Conservation (phyloP, 768 basidiomycete species). For the Sarcomyxa edulis region DNA sequence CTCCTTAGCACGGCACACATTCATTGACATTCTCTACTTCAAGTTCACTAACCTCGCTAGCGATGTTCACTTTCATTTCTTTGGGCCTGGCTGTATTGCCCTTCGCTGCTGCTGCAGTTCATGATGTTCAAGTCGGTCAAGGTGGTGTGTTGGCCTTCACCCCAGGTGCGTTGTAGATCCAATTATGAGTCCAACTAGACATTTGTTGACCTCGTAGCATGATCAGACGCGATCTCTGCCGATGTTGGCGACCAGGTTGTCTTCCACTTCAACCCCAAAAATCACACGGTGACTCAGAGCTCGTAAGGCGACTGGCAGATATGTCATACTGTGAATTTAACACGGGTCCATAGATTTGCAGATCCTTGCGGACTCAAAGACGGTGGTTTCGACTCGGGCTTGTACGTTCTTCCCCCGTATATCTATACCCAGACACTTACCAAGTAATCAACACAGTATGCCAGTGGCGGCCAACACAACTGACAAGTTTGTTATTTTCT, state of each 20-base stretch:
- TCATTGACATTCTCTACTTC: no score
- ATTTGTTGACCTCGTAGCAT: no score
- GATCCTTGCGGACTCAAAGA: slow-evolving; percentile 34
- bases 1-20: slow-evolving; percentile 7
- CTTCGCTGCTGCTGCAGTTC: slow-evolving; percentile 42
- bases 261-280: slow-evolving; percentile 43
- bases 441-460: slow-evolving; percentile 28
- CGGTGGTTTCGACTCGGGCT: slow-evolving; percentile 43
- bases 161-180: no score
- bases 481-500: no score
- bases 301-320: slow-evolving; percentile 22
- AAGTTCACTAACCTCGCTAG: slow-evolving; percentile 24
- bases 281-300: slow-evolving; percentile 43
- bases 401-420: slow-evolving; percentile 18
- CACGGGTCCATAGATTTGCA: slow-evolving; percentile 11
- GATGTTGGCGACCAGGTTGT: slow-evolving; percentile 37
- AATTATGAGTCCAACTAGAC: no score
- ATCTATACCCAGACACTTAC: slow-evolving; percentile 7
- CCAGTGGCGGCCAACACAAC: slow-evolving; percentile 38
- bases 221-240: slow-evolving; percentile 3
- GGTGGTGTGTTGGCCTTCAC: slow-evolving; percentile 35
- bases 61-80: slow-evolving; percentile 35
- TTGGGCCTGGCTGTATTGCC: slow-evolving; percentile 45
- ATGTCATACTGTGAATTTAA: neutral
- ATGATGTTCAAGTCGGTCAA: slow-evolving; percentile 48